These are phyloP conservation scores for Tetrastigma voinierianum DNA, from an alignment of 164 flowering plant species.

Conservation along the genomic window DNA sequence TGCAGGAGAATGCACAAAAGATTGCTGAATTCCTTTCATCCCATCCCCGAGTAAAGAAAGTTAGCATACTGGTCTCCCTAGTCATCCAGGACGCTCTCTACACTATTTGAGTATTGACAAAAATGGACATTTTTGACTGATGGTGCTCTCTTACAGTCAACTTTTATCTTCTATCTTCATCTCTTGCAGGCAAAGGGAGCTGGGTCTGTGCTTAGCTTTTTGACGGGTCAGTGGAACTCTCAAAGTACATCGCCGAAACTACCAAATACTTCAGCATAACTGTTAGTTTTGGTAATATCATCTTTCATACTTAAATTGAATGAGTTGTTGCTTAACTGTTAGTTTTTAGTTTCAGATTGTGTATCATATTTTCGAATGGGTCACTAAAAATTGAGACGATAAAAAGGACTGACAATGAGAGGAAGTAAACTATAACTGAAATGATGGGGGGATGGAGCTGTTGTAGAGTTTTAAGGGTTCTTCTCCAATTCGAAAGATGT, in stretches of 20 bases:
- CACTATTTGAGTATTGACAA: constrained; percentile 77
- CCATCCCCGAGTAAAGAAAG: constrained; percentile 82
- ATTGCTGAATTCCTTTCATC: constrained; percentile 86
- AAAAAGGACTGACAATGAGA: no score
- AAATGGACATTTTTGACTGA: background rate
- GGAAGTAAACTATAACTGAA: no score
- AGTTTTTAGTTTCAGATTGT: background rate
- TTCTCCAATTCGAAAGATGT: no score
- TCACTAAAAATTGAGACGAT: no score
- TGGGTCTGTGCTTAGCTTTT: constrained; percentile 93
- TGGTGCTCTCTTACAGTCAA: background rate
- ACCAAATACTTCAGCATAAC: constrained; percentile 91
- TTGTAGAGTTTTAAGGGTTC: no score
- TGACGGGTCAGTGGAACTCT: constrained; percentile 79
- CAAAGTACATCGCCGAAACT: constrained; percentile 81
- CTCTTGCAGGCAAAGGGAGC: constrained; percentile 91
- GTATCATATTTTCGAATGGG: no score
- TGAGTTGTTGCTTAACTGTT: background rate
- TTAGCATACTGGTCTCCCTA: constrained; percentile 89
- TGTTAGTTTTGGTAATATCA: constrained; percentile 91
- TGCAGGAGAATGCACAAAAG: constrained; percentile 89
- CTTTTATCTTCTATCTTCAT: background rate
- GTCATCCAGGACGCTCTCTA: constrained; percentile 82
- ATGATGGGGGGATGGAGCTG: no score
- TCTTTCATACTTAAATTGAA: constrained; percentile 6